Conservation (phyloP, 1,284 basidiomycete species). For the Chondrostereum purpureum region DNA sequence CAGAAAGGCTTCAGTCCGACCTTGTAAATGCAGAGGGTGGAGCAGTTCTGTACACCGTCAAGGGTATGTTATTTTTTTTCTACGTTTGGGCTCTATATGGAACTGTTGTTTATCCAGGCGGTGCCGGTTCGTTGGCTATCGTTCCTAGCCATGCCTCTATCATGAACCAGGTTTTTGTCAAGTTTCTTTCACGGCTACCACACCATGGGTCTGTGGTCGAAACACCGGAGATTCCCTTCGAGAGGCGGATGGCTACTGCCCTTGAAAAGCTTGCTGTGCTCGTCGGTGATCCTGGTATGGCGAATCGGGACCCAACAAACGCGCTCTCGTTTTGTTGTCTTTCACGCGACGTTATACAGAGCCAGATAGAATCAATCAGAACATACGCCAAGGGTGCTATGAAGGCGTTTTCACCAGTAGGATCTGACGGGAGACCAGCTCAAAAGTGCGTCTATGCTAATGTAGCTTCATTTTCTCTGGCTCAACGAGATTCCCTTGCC, state of each 20-base stretch:
- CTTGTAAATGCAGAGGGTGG: slow-evolving; percentile 44
- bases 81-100: slow-evolving; percentile 9
- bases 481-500: slow-evolving; percentile 2
- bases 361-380: slow-evolving; percentile 42
- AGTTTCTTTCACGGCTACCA: slow-evolving; percentile 53
- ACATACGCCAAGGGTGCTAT: slow-evolving; percentile 40
- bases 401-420: slow-evolving; percentile 51
- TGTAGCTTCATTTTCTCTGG: no score
- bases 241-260: slow-evolving; percentile 47
- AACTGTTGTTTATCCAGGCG: slow-evolving; percentile 30
- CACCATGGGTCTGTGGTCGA: slow-evolving; percentile 39
- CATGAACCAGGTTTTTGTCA: slow-evolving; percentile 55
- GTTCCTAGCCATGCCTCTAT: slow-evolving; percentile 50
- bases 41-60: slow-evolving; percentile 52
- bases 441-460: slow-evolving; percentile 54
- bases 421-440: slow-evolving; percentile 48
- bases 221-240: slow-evolving; percentile 24
- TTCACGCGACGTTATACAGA: slow-evolving; percentile 40
- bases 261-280: slow-evolving; percentile 46
- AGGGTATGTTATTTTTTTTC: slow-evolving; percentile 35
- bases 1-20: slow-evolving; percentile 44
- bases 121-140: slow-evolving; percentile 41
- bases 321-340: slow-evolving; percentile 67
- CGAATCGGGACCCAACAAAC: slow-evolving; percentile 46
- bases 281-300: slow-evolving; percentile 39